Evolutionary conservation across 345 rosid species (phyloP), one percentile per base, ranked within the genome.

Genomic region (Eucalyptus pauciflora): DNA sequence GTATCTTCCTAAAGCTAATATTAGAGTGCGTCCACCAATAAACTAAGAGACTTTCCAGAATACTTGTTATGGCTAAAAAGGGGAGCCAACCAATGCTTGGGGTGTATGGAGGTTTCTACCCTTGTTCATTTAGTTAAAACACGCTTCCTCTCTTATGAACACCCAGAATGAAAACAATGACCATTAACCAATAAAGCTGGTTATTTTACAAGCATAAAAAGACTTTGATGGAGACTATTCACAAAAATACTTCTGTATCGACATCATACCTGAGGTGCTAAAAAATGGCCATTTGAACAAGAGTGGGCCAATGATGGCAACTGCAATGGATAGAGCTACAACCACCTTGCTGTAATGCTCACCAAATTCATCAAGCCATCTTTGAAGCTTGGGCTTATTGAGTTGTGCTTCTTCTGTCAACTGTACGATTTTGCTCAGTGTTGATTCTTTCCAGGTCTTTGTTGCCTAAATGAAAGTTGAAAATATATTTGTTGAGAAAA

Each of bases 301-400:
- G 90, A 97, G 76, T 87, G 99, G 99, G 85, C 98, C 99, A 46
- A 96, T 86, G 80, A 95, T 90, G 89, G 99, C 99, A 89, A 97
- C 91, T 67, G 96, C 92, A 62, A 96, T 88, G 76, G 99, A 97
- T 92, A 97, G 90, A 87, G 94, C 95, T 41, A 98, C 96, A 58
- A 98, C 99, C 93, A 97, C 96, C 90, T 95, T 95, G 95, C 99
- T 97, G 90, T 98, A 98, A 50, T 45, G 94, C 91, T 96, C 99
- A 51, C 99, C 99, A 91, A 98, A 98, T 89, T 98, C 99, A 92
- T 98, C 99, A 80, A 98, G 93, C 98, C 99, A 98, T 92, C 97
- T 94, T 88, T 97, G 98, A 91, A 98, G 99, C 93, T 95, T 97
- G 81, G 99, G 98, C 86, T 94, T 98, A 91, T 95, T 98, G 87